Evolutionary conservation across 2,329 filamentous ascomycete genomes (phyloP).

Genomic region (Aspergillus fructus): DNA sequence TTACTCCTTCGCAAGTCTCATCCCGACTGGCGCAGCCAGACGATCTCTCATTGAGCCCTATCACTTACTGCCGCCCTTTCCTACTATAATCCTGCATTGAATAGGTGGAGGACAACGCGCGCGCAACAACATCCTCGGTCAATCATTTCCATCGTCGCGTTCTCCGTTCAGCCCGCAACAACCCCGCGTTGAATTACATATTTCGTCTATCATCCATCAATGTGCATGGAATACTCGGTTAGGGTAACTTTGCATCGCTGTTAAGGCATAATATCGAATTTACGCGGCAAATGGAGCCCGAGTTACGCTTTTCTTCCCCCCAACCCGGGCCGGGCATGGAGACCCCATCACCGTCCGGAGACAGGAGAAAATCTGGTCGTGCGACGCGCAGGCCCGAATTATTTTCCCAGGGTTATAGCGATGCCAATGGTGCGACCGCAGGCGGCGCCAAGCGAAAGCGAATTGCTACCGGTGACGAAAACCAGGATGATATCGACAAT

Average conservation of each 20-base stretch:
- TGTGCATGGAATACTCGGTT: not conserved
- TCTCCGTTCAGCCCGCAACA: slow-evolving; percentile 11
- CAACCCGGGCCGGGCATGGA: slow-evolving; percentile 18
- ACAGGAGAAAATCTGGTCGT: slow-evolving; percentile 47
- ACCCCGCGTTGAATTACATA: slow-evolving; percentile 18
- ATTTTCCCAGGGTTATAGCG: slow-evolving; percentile 40
- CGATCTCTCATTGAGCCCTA: slow-evolving; percentile 5
- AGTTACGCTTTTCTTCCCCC: slow-evolving; percentile 23
- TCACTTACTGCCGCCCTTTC: not conserved
- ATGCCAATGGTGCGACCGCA: slow-evolving; percentile 22
- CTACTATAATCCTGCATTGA: not conserved
- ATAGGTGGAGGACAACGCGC: slow-evolving; percentile 12
- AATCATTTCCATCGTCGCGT: slow-evolving; percentile 16
- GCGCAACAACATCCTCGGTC: slow-evolving; percentile 12
- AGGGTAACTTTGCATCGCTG: not conserved
- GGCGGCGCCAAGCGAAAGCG: slow-evolving; percentile 53
- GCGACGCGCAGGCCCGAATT: slow-evolving; percentile 43
- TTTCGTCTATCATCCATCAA: not conserved
- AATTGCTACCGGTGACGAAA: slow-evolving; percentile 34
- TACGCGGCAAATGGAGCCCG: slow-evolving; percentile 22
- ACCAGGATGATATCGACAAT: slow-evolving; percentile 33
- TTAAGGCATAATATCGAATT: not conserved
- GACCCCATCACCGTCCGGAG: slow-evolving; percentile 25
- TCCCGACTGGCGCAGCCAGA: not conserved
- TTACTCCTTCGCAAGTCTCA: slow-evolving; percentile 5